Evolutionary conservation across 306 rosid genomes (phyloP).

Genomic region (Elaeagnus macrophylla): DNA sequence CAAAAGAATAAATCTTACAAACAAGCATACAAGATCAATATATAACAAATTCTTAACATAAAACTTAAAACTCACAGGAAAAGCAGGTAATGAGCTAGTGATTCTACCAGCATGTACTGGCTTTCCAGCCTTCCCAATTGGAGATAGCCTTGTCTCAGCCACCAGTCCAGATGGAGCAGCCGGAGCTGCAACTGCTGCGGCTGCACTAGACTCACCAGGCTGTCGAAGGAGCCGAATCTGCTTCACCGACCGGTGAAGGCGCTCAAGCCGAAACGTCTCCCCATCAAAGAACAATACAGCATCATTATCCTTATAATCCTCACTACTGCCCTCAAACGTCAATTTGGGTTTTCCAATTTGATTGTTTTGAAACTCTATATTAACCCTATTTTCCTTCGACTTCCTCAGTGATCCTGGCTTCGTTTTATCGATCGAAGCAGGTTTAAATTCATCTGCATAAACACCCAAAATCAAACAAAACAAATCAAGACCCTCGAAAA

Average conservation of each 20-base stretch:
- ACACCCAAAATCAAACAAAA: neutral
- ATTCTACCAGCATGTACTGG: constrained; percentile 28
- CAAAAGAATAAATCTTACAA: neutral
- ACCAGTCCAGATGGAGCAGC: constrained; percentile 28
- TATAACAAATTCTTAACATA: neutral
- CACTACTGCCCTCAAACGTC: constrained; percentile 77
- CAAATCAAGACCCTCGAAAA: neutral
- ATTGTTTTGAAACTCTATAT: constrained; percentile 81
- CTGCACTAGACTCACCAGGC: constrained; percentile 70
- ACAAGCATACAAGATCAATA: neutral
- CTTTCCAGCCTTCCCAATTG: constrained; percentile 47
- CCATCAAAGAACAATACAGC: constrained; percentile 88
- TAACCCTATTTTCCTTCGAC: constrained; percentile 73
- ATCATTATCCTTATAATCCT: constrained; percentile 77
- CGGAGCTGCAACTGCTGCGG: constrained; percentile 16
- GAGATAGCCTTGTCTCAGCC: constrained; percentile 61
- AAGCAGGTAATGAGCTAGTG: constrained; percentile 40
- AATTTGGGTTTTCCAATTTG: constrained; percentile 85
- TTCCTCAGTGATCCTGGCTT: constrained; percentile 63
- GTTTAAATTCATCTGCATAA: constrained; percentile 72
- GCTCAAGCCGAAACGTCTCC: constrained; percentile 58
- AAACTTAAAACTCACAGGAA: constrained; percentile 40
- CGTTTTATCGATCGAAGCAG: constrained; percentile 80
- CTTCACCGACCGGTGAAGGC: constrained; percentile 71
- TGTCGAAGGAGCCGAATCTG: constrained; percentile 70